Evolutionary conservation across 2,329 filamentous ascomycete species (phyloP).

Genomic region (Colletotrichum destructivum): DNA sequence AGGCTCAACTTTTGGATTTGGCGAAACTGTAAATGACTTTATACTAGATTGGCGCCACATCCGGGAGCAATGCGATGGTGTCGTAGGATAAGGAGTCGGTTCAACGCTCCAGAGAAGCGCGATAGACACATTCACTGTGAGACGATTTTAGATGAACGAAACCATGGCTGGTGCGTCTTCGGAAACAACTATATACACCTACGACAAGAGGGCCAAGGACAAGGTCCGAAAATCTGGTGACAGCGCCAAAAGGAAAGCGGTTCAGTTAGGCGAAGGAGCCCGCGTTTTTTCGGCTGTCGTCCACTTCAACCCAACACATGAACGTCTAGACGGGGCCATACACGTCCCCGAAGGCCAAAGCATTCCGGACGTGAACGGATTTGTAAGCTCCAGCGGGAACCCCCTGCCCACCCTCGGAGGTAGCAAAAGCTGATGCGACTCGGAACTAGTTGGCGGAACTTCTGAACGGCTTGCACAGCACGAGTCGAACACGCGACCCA

Average conservation of each 20-base stretch:
- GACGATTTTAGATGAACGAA: neutral
- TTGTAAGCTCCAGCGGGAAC: neutral
- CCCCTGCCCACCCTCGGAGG: too few species aligned
- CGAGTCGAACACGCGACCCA: neutral
- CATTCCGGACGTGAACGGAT: neutral
- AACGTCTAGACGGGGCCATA: neutral
- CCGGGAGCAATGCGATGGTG: too few species aligned
- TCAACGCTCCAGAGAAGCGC: neutral
- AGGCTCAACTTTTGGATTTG: too few species aligned
- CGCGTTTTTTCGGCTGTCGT: neutral
- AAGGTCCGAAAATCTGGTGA: neutral
- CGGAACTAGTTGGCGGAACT: neutral
- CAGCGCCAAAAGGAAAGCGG: neutral
- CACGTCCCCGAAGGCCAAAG: neutral
- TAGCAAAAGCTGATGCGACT: neutral
- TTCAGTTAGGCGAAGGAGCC: neutral
- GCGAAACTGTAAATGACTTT: too few species aligned
- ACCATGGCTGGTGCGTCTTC: neutral
- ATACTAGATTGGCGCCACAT: too few species aligned
- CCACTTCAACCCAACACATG: neutral
- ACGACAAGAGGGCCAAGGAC: slow-evolving; percentile 9
- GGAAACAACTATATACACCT: too few species aligned
- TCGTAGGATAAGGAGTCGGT: too few species aligned
- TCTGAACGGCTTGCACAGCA: neutral
- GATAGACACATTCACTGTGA: neutral